phyloP scores from a whole-genome alignment of 768 basidiomycete species.

The Scleroderma bovista region DNA sequence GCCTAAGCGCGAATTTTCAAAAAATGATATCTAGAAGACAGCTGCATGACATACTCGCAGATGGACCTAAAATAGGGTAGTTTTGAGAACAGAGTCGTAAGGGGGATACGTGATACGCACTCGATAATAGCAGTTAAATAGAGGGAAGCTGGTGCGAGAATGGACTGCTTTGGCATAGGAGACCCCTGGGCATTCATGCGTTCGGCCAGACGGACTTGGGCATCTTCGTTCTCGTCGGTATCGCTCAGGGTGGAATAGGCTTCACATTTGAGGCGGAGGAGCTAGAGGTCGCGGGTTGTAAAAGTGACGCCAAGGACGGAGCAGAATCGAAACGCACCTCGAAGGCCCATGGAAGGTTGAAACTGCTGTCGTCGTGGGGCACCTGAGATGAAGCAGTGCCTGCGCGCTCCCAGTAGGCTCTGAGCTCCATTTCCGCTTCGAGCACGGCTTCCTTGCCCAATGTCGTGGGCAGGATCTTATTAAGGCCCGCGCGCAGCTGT shows the following conservation, averaged over 20 bases:
- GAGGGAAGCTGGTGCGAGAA: slow-evolving; percentile 76
- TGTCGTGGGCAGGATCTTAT: slow-evolving; percentile 68
- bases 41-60: slow-evolving; percentile 66
- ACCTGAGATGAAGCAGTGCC: slow-evolving; percentile 23
- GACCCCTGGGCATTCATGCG: slow-evolving; percentile 50
- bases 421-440: slow-evolving; percentile 89
- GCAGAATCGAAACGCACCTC: slow-evolving; percentile 42
- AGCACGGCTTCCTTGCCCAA: slow-evolving; percentile 89
- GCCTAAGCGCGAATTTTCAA: slow-evolving; percentile 40
- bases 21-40: slow-evolving; percentile 1
- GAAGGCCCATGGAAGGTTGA: slow-evolving; percentile 69
- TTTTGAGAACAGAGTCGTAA: slow-evolving; percentile 22
- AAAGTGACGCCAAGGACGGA: background rate
- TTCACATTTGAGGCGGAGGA: slow-evolving; percentile 81
- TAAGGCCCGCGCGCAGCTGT: slow-evolving; percentile 63
- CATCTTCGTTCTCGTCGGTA: slow-evolving; percentile 65
- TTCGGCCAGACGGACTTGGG: slow-evolving; percentile 58
- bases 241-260: slow-evolving; percentile 84
- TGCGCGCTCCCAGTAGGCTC: slow-evolving; percentile 81
- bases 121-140: slow-evolving; percentile 92
- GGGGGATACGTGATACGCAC: slow-evolving; percentile 45
- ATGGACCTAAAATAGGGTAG: slow-evolving; percentile 49
- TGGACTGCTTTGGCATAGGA: slow-evolving; percentile 45
- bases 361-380: slow-evolving; percentile 48
- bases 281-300: slow-evolving; percentile 34